Conservation (phyloP, 1,284 basidiomycete species). For the Puccinia novopanici region DNA sequence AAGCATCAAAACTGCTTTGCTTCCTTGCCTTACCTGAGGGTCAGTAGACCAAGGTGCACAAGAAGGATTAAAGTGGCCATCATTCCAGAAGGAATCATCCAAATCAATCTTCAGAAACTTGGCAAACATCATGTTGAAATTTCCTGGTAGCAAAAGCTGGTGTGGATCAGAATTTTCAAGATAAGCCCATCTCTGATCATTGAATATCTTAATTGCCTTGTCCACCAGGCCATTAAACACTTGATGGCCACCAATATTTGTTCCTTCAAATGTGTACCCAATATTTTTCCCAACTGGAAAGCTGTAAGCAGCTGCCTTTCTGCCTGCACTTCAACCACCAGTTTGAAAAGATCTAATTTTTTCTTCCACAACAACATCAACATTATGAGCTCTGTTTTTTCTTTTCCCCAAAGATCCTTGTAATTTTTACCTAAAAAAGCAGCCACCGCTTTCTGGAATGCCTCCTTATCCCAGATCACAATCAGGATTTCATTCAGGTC, state of each 20-base stretch:
- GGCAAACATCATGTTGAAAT: neutral
- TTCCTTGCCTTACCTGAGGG: neutral
- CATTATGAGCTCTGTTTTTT: neutral
- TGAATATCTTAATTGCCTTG: neutral
- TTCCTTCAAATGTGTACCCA: neutral
- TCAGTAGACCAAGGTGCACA: neutral
- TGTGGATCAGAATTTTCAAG: neutral
- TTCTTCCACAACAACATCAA: neutral
- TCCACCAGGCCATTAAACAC: neutral
- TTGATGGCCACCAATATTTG: neutral
- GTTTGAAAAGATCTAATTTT: neutral
- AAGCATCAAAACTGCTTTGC: neutral
- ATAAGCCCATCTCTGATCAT: neutral
- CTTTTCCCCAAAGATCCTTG: neutral
- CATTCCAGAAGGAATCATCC: conserved; percentile 9
- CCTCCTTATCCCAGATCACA: neutral
- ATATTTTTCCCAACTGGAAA: neutral
- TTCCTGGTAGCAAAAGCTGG: neutral
- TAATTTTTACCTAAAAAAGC: neutral
- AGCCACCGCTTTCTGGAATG: neutral
- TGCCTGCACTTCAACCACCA: neutral
- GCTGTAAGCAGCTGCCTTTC: neutral
- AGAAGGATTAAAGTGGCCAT: conserved; percentile 1
- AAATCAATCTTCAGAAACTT: neutral
- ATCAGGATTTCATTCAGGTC: neutral